Evolutionary conservation across 1,284 basidiomycete species (phyloP), one percentile per base, ranked within the genome.

Genomic region (Boletus smithii): DNA sequence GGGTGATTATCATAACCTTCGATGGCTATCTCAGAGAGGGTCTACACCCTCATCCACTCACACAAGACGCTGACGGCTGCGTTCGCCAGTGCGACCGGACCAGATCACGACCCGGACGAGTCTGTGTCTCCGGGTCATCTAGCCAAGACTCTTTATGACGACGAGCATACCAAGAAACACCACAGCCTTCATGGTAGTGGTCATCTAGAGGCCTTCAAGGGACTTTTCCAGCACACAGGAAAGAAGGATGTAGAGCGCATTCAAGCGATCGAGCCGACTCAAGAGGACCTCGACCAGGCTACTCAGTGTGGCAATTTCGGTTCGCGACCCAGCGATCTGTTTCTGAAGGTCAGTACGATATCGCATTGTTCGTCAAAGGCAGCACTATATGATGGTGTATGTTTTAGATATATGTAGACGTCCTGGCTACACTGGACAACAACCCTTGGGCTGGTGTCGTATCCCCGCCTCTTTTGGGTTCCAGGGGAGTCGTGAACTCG

Each of bases 401-500:
- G 29, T 30, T 30, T 47, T n/a, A 79, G 75, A 79, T 83, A 53
- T 83, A 81, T 55, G 67, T 74, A 34, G 76, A 80, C 35, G 70
- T 79, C 18, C 61, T 83, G 32, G 71, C 73, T 22, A 76, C 74
- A 2, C 63, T 83, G 1, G 71, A 79, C 29, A 59, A 65, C 51
- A 73, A 80, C 53, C 75, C 77, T 0, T 67, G 79, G 48, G 70
- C 73, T 2, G 77, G 78, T 11, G 68, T 81, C 48, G 73, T 75
- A 35, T 76, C 80, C 3, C 82, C 81, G 0, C 72, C 79, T 11
- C 66, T 84, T 8, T 65, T 83, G 42, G 81, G 75, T 2, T 73
- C 74, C 8, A 76, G 73, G 10, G 79, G 77, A 4, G 78, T 79
- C 3, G 74, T 82, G 45, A 83, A 81, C 10, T 64, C 82, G 40